A percentile compares a stretch with the other conserved stretches of the same genome.
Conservation (phyloP, 805 yeast species). For the Tetrapisispora phaffii region DNA sequence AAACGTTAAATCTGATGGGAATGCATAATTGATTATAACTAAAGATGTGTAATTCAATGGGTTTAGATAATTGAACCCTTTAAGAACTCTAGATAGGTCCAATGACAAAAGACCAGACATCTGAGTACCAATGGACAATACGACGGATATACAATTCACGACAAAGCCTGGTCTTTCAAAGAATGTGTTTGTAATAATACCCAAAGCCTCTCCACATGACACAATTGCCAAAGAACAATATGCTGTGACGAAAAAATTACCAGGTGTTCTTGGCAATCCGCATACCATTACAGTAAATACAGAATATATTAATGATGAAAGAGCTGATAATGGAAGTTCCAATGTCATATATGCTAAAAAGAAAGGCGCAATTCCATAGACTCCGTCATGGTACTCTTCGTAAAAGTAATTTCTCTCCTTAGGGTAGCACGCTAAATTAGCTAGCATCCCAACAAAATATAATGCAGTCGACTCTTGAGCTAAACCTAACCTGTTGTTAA, state of each 20-base stretch:
- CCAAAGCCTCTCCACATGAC: constrained; percentile 77
- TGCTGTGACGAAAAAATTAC: constrained; percentile 55
- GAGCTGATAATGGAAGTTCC: constrained; percentile 22
- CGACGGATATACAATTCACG: constrained; percentile 56
- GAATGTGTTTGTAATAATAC: constrained; percentile 66
- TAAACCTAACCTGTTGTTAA: constrained; percentile 61
- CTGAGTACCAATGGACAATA: constrained; percentile 61
- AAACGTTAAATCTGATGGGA: constrained; percentile 40
- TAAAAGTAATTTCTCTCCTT: constrained; percentile 64
- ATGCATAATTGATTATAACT: constrained; percentile 49
- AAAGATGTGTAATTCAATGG: constrained; percentile 69
- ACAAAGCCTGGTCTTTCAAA: constrained; percentile 74
- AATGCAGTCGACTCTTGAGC: constrained; percentile 64
- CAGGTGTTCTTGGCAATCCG: constrained; percentile 62
- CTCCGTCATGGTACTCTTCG: constrained; percentile 65
- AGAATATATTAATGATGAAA: constrained; percentile 47
- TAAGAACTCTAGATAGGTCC: constrained; percentile 58
- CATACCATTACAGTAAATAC: constrained; percentile 56
- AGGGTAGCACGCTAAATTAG: constrained; percentile 69
- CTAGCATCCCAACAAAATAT: constrained; percentile 71
- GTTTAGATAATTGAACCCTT: constrained; percentile 64
- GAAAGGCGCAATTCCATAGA: constrained; percentile 58
- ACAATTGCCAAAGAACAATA: constrained; percentile 45
- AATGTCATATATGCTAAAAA: constrained; percentile 32
- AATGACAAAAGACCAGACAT: constrained; percentile 83